phyloP scores from a whole-genome alignment of 176 grass and related monocot species.

The Avena atlantica region DNA sequence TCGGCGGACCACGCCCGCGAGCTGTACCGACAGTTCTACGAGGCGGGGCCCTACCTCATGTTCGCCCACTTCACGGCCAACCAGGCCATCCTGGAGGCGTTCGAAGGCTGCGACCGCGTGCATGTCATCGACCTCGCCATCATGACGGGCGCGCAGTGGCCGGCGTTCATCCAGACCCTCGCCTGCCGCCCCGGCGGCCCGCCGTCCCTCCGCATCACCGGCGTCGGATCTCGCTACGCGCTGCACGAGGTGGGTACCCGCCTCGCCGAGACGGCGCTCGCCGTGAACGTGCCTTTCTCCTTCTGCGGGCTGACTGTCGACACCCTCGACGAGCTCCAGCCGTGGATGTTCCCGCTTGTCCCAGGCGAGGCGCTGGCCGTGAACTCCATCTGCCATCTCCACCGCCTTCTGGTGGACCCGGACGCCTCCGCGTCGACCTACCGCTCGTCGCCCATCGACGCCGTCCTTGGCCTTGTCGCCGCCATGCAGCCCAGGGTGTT shows the following conservation, averaged over 20 bases:
- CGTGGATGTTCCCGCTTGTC: conserved; percentile 54
- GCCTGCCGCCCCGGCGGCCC: conserved; percentile 48
- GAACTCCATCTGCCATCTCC: conserved; percentile 70
- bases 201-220: conserved; percentile 57
- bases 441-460: conserved; percentile 47
- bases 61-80: conserved; percentile 77
- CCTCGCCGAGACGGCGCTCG: conserved; percentile 61
- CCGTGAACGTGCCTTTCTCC: conserved; percentile 52
- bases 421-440: background rate
- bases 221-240: conserved; percentile 44
- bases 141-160: conserved; percentile 68
- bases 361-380: conserved; percentile 56
- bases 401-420: conserved; percentile 65
- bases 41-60: conserved; percentile 72
- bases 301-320: conserved; percentile 53
- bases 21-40: conserved; percentile 66
- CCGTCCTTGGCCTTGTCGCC: conserved; percentile 46
- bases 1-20: conserved; percentile 12
- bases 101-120: conserved; percentile 35
- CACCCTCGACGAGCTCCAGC: conserved; percentile 43
- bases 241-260: conserved; percentile 66
- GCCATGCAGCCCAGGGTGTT: conserved; percentile 51
- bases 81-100: conserved; percentile 60
- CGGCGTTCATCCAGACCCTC: conserved; percentile 54
- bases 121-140: conserved; percentile 72